phyloP scores from a whole-genome alignment of 2,329 filamentous ascomycete species.

The Colletotrichum endophyticum region DNA sequence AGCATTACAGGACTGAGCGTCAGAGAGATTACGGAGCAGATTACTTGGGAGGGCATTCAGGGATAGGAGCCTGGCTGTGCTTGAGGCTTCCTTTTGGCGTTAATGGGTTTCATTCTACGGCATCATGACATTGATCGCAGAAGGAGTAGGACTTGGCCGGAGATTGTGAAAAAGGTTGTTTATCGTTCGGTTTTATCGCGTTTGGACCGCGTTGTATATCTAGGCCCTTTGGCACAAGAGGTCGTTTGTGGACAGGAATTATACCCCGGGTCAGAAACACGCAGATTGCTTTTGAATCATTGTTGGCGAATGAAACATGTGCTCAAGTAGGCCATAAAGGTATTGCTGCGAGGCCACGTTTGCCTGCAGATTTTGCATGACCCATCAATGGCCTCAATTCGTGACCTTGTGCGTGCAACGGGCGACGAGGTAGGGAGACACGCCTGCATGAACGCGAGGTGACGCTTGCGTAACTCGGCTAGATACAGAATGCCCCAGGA shows the following conservation, averaged over 20 bases:
- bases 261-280: not conserved
- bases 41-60: constrained; percentile 46
- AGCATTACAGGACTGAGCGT: constrained; percentile 55
- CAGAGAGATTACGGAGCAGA: constrained; percentile 44
- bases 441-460: not conserved
- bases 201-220: constrained; percentile 13
- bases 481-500: not conserved
- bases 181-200: not conserved
- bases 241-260: constrained; percentile 10
- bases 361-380: not conserved
- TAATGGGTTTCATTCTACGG: not conserved
- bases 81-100: constrained; percentile 3
- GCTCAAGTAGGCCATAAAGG: not conserved
- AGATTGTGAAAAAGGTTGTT: constrained; percentile 11
- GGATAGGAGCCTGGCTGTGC: constrained; percentile 19
- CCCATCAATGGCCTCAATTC: not conserved
- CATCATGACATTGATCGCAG: not conserved
- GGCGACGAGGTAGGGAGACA: not conserved
- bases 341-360: not conserved
- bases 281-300: not conserved
- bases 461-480: not conserved
- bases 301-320: not conserved
- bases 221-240: constrained; percentile 5
- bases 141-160: not conserved
- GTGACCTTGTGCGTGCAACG: not conserved